Percentiles rank a stretch among this genome's conserved stretches.
Evolutionary conservation across 208 protist species (phyloP).

Genomic region (Trypanosoma avium): DNA sequence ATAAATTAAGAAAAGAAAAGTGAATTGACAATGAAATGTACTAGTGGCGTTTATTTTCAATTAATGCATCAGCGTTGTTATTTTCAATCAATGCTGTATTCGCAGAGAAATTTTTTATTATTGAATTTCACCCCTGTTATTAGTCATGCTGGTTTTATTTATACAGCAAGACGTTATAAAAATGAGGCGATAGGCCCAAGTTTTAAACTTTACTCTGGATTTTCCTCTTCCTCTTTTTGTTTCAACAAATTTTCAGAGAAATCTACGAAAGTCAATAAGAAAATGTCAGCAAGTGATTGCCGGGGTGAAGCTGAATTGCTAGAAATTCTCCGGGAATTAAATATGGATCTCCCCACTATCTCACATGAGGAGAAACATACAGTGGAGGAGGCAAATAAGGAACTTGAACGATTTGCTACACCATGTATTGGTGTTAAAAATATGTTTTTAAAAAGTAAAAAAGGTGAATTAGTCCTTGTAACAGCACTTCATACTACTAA

Average conservation of each 20-base stretch:
- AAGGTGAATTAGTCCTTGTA: constrained; percentile 80
- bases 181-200: background rate
- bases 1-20: too few relatives aligned
- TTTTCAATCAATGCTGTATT: too few relatives aligned
- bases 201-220: constrained; percentile 8
- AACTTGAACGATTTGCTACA: constrained; percentile 45
- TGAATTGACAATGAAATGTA: constrained; percentile 1
- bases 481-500: constrained; percentile 64
- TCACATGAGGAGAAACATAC: constrained; percentile 73
- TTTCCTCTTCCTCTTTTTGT: constrained; percentile 19
- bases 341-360: constrained; percentile 50
- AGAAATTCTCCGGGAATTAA: constrained; percentile 42
- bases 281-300: constrained; percentile 62
- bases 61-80: too few relatives aligned
- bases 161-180: background rate
- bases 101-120: background rate
- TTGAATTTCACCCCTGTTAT: background rate
- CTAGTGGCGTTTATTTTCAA: too few relatives aligned
- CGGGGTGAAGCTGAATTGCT: constrained; percentile 58
- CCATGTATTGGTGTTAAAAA: constrained; percentile 75
- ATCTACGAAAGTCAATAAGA: constrained; percentile 10
- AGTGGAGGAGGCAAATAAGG: constrained; percentile 67
- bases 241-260: constrained; percentile 14
- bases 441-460: constrained; percentile 92
- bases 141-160: constrained; percentile 1